phyloP scores from a whole-genome alignment of 1,284 basidiomycete genomes.

The Volvariella volvacea region DNA sequence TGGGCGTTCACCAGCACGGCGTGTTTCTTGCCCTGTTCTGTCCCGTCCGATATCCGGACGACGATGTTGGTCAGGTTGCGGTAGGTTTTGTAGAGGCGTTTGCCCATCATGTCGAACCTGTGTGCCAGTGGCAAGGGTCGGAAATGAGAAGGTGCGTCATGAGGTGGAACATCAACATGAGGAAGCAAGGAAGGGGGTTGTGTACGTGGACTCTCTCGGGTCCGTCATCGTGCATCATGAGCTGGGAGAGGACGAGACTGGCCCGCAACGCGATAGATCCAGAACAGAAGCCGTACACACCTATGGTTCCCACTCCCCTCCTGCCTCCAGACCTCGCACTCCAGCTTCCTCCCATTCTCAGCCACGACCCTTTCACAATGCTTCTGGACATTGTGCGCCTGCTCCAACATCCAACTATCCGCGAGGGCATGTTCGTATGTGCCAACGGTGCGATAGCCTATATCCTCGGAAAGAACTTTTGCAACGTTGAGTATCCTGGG shows the following conservation, averaged over 20 bases:
- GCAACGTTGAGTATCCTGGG: slow-evolving; percentile 55
- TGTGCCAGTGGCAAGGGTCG: slow-evolving; percentile 2
- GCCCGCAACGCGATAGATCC: too few relatives aligned
- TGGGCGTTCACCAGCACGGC: slow-evolving; percentile 89
- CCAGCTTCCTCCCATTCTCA: slow-evolving; percentile 48
- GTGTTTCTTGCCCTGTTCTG: slow-evolving; percentile 66
- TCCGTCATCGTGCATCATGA: too few relatives aligned
- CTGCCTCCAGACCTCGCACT: slow-evolving; percentile 88
- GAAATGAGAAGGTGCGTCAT: neutral
- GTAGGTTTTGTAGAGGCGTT: slow-evolving; percentile 89
- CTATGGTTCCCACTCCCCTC: slow-evolving; percentile 79
- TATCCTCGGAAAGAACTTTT: slow-evolving; percentile 69
- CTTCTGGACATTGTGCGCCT: slow-evolving; percentile 53
- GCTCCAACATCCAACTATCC: slow-evolving; percentile 76
- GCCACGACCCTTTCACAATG: slow-evolving; percentile 54
- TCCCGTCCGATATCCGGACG: slow-evolving; percentile 82
- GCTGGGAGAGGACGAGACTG: too few relatives aligned
- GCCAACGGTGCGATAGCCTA: slow-evolving; percentile 91
- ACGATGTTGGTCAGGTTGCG: slow-evolving; percentile 85
- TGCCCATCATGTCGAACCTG: slow-evolving; percentile 82
- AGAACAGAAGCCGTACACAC: too few relatives aligned
- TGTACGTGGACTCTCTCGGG: too few relatives aligned
- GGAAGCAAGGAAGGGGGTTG: too few relatives aligned
- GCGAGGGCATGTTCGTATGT: slow-evolving; percentile 84
- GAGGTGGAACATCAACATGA: too few relatives aligned